Evolutionary conservation across 228 moss, liverwort and hornwort species (phyloP).

Genomic region (Sphagnum magellanicum): DNA sequence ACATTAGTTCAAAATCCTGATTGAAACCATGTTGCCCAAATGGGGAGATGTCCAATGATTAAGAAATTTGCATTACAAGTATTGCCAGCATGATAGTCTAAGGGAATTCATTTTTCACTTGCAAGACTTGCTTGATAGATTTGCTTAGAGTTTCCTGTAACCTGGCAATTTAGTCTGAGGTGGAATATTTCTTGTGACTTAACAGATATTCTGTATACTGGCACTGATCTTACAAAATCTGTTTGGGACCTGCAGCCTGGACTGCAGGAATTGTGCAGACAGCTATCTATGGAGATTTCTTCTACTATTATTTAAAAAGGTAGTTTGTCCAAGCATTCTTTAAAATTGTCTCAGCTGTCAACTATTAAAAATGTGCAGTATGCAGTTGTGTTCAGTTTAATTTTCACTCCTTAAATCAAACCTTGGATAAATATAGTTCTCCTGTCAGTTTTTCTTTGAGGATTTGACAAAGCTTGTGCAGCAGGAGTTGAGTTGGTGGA

Average conservation of each 20-base stretch:
- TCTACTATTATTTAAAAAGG: constrained; percentile 84
- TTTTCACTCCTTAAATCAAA: background rate
- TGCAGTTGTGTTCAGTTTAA: background rate
- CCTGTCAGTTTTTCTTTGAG: background rate
- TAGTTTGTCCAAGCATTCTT: background rate
- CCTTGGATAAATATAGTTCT: background rate
- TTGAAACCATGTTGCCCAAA: no score
- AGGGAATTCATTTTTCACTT: background rate
- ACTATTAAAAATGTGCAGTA: background rate
- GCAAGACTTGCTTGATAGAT: background rate
- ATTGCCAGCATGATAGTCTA: no score
- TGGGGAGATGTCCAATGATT: constrained; percentile 6
- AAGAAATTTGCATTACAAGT: constrained; percentile 3
- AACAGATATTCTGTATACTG: background rate
- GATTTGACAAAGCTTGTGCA: background rate
- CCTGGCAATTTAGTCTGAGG: background rate
- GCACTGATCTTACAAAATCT: background rate
- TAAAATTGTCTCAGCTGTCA: background rate
- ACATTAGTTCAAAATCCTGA: no score
- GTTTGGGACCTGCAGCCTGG: constrained; percentile 41
- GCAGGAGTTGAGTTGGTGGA: no score
- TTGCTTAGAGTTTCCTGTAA: background rate
- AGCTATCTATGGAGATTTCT: constrained; percentile 86
- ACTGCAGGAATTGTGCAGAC: constrained; percentile 81
- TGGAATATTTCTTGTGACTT: no score